Evolutionary conservation across 441 rosid species (phyloP).

Genomic region (Codiaeum variegatum): DNA sequence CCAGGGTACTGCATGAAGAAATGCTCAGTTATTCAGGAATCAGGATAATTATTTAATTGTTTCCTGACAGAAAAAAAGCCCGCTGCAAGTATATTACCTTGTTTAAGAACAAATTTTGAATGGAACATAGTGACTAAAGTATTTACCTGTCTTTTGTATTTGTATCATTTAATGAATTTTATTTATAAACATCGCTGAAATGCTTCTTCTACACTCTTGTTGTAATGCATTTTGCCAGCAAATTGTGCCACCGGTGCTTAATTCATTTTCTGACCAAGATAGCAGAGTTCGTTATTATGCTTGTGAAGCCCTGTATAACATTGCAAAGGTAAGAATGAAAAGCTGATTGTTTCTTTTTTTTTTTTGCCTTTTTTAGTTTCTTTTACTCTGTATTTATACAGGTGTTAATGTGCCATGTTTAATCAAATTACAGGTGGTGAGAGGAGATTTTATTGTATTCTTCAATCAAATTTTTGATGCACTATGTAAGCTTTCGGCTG

Average conservation of each 20-base stretch:
- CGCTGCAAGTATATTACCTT: neutral
- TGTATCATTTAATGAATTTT: neutral
- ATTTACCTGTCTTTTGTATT: neutral
- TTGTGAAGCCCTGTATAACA: slow-evolving; percentile 97
- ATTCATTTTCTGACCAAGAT: slow-evolving; percentile 93
- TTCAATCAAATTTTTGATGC: slow-evolving; percentile 98
- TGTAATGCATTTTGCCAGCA: slow-evolving; percentile 52
- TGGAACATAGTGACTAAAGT: slow-evolving; percentile 7
- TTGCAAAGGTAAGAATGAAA: slow-evolving; percentile 73
- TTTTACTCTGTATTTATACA: neutral
- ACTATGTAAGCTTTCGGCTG: slow-evolving; percentile 93
- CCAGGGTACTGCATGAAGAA: neutral
- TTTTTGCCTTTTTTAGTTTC: neutral
- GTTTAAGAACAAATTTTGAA: neutral
- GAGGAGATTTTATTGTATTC: slow-evolving; percentile 95
- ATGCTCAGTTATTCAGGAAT: neutral
- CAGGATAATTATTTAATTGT: too few species aligned
- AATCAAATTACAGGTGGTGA: slow-evolving; percentile 69
- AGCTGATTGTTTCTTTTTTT: slow-evolving; percentile 7
- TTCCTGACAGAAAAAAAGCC: neutral
- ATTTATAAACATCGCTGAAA: neutral
- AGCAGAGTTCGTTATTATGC: slow-evolving; percentile 99
- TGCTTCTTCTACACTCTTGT: slow-evolving; percentile 7
- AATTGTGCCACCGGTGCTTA: slow-evolving; percentile 96
- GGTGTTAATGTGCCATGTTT: slow-evolving; percentile 19